Percentiles rank a stretch among this genome's conserved stretches.
These are phyloP conservation scores for Trifolium subterraneum DNA, from an alignment of 306 rosid genomes.

Conservation along the genomic window DNA sequence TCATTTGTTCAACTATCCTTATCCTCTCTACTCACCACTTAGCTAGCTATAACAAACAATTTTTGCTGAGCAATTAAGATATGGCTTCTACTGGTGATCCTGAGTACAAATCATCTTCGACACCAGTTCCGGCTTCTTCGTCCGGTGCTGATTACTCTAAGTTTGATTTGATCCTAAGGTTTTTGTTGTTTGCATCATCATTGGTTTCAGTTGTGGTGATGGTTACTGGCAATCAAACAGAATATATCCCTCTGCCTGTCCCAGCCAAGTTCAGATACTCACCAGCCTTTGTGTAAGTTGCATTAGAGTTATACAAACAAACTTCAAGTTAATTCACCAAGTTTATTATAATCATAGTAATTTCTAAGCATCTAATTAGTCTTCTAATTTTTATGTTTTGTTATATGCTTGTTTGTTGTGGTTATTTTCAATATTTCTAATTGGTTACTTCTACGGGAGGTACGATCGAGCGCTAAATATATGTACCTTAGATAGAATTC, in stretches of 20 bases:
- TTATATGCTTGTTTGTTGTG: neutral
- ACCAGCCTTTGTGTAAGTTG: constrained; percentile 82
- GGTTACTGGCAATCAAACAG: constrained; percentile 75
- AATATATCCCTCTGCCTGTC: neutral
- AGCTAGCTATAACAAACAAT: neutral
- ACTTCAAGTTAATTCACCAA: neutral
- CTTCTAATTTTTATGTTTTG: neutral
- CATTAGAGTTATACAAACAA: neutral
- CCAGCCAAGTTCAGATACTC: constrained; percentile 73
- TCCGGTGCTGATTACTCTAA: constrained; percentile 35
- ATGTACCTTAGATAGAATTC: neutral
- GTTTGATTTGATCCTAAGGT: constrained; percentile 57
- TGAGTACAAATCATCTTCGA: constrained; percentile 46
- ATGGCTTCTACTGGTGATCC: constrained; percentile 69
- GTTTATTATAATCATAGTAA: neutral
- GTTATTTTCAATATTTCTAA: neutral
- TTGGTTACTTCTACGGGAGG: neutral
- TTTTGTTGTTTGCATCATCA: constrained; percentile 71
- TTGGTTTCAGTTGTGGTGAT: constrained; percentile 61
- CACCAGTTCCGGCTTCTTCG: constrained; percentile 23
- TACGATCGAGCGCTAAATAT: neutral
- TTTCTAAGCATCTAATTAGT: neutral
- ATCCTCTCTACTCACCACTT: constrained; percentile 5
- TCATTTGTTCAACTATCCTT: constrained; percentile 40
- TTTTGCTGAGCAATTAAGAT: neutral